These are phyloP conservation scores for Penicillium angulare DNA, from an alignment of 495 filamentous ascomycete species.

Conservation along the genomic window DNA sequence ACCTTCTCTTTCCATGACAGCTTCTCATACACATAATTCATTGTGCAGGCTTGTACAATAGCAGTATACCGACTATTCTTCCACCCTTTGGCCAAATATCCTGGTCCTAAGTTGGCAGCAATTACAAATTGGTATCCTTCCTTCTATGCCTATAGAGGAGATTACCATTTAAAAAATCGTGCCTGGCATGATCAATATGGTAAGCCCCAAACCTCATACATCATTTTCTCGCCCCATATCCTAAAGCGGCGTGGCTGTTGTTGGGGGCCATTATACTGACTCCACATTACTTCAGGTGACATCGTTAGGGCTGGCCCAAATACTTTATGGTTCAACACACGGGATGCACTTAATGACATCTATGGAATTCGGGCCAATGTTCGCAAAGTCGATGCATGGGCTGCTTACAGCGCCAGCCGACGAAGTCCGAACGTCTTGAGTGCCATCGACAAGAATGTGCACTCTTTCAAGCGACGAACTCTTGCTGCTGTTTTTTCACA, in stretches of 20 bases:
- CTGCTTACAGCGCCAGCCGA: not conserved
- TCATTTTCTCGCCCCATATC: no score
- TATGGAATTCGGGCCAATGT: not conserved
- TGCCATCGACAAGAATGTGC: not conserved
- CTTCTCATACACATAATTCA: no score
- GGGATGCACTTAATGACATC: not conserved
- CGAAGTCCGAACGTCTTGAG: not conserved
- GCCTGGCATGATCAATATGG: conserved; percentile 4
- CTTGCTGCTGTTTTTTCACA: not conserved
- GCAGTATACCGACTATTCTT: conserved; percentile 1
- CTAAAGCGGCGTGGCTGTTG: no score
- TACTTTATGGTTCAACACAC: not conserved
- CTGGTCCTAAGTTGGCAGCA: not conserved
- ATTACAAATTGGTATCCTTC: conserved; percentile 3
- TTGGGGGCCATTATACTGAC: no score
- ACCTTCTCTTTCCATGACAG: no score
- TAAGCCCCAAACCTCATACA: no score
- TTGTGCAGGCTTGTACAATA: no score
- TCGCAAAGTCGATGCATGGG: not conserved
- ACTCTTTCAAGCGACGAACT: not conserved
- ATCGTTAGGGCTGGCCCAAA: not conserved
- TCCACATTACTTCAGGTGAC: conserved; percentile 1
- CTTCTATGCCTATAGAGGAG: conserved; percentile 1
- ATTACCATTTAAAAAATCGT: not conserved
- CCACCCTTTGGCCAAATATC: conserved; percentile 2